Evolutionary conservation across 2,329 filamentous ascomycete genomes (phyloP).

Genomic region (Nemania diffusa): DNA sequence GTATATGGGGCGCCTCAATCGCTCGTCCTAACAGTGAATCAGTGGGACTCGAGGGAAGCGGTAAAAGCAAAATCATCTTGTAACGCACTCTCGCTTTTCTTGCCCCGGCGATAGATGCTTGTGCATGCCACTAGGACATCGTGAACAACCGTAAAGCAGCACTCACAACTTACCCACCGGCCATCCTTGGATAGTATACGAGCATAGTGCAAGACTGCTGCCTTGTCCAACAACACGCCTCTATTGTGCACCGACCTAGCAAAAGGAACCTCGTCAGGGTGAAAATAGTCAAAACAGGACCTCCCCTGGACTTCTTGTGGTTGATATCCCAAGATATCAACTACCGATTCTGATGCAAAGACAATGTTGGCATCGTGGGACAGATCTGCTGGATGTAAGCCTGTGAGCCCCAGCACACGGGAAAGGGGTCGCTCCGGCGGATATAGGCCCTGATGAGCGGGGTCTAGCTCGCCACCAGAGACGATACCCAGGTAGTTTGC

Average conservation of each 20-base stretch:
- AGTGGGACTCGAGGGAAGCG: conserved; percentile 10
- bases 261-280: conserved; percentile 80
- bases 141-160: conserved; percentile 88
- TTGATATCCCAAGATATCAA: conserved; percentile 76
- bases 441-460: not conserved
- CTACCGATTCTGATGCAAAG: conserved; percentile 84
- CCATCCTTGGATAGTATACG: conserved; percentile 75
- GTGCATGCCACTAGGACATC: conserved; percentile 88
- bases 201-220: conserved; percentile 84
- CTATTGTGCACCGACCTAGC: conserved; percentile 78
- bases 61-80: conserved; percentile 18
- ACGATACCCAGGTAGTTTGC: conserved; percentile 2
- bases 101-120: conserved; percentile 76
- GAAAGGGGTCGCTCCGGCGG: not conserved
- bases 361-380: conserved; percentile 80
- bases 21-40: conserved; percentile 69
- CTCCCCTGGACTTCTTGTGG: conserved; percentile 79
- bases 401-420: conserved; percentile 25
- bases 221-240: conserved; percentile 82
- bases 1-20: conserved; percentile 79
- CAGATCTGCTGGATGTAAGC: conserved; percentile 65
- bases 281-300: conserved; percentile 88
- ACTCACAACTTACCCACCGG: conserved; percentile 82
- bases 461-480: not conserved
- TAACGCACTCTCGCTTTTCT: conserved; percentile 77